A percentile compares a stretch with the other conserved stretches of the same genome.
phyloP scores from a whole-genome alignment of 2,329 filamentous ascomycete genomes.

The Fusarium sp. region DNA sequence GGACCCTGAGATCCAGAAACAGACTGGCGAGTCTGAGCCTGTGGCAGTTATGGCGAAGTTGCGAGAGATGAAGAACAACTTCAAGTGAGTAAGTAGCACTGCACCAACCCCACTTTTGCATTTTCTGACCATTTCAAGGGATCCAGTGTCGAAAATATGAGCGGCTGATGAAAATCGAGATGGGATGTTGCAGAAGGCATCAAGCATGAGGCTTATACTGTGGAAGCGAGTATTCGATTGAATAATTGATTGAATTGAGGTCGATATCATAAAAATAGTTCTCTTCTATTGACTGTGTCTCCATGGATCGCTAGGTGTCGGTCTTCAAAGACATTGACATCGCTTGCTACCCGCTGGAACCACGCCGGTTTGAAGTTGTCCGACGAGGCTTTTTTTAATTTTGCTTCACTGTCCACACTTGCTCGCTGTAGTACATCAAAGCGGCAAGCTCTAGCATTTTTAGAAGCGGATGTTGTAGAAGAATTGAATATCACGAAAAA shows the following conservation, averaged over 20 bases:
- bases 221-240: conserved; percentile 2
- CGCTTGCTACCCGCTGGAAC: conserved; percentile 50
- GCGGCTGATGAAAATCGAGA: neutral
- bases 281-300: conserved; percentile 47
- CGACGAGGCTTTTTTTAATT: conserved; percentile 57
- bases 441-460: conserved; percentile 76
- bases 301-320: conserved; percentile 52
- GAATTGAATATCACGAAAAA: conserved; percentile 4
- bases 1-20: conserved; percentile 87
- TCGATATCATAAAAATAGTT: conserved; percentile 5
- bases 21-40: conserved; percentile 82
- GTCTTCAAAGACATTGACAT: conserved; percentile 42
- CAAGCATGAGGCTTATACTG: conserved; percentile 1
- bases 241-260: conserved; percentile 8
- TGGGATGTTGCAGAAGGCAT: neutral
- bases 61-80: conserved; percentile 90
- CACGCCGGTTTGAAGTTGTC: conserved; percentile 40
- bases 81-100: conserved; percentile 64
- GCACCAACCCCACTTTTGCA: neutral
- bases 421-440: conserved; percentile 65
- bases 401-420: conserved; percentile 80
- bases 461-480: conserved; percentile 61
- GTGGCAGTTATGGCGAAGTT: conserved; percentile 87
- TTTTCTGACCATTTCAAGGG: conserved; percentile 25
- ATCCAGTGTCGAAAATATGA: conserved; percentile 50